A percentile compares a stretch with the other conserved stretches of the same genome.
Conservation (phyloP, 2,329 filamentous ascomycete genomes). For the Sclerotinia nivalis region DNA sequence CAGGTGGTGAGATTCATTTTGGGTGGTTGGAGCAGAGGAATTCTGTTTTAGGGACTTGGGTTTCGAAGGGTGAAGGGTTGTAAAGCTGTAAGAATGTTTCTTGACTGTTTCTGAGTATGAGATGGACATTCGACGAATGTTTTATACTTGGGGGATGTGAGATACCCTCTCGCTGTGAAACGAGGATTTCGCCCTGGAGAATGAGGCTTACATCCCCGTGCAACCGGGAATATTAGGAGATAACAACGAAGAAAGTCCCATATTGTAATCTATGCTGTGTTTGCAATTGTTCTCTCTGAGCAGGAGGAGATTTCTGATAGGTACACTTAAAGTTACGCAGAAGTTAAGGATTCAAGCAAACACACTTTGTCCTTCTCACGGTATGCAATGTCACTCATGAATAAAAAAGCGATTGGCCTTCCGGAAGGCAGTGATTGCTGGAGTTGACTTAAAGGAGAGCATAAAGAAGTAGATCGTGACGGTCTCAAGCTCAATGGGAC, state of each 20-base stretch:
- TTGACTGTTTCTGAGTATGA: neutral
- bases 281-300: neutral
- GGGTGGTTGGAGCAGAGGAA: neutral
- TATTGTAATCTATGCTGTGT: neutral
- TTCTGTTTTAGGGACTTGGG: neutral
- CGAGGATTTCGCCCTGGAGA: neutral
- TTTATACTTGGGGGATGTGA: slow-evolving; percentile 12
- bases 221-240: slow-evolving; percentile 18
- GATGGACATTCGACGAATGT: slow-evolving; percentile 6
- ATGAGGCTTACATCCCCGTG: slow-evolving; percentile 17
- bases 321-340: neutral
- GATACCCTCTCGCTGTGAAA: slow-evolving; percentile 4
- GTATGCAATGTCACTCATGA: slow-evolving; percentile 9
- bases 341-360: slow-evolving; percentile 1
- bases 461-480: neutral
- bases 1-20: slow-evolving; percentile 14
- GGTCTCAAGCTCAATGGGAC: neutral
- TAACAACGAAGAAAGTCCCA: slow-evolving; percentile 3
- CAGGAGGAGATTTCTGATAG: neutral
- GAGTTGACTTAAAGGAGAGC: neutral
- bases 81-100: neutral
- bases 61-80: neutral
- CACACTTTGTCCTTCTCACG: slow-evolving; percentile 1
- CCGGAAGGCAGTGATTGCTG: neutral
- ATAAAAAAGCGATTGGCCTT: slow-evolving; percentile 14